Evolutionary conservation across 2,329 filamentous ascomycete species (phyloP), one percentile per base, ranked within the genome.

Genomic region (Aspergillus cejpii): DNA sequence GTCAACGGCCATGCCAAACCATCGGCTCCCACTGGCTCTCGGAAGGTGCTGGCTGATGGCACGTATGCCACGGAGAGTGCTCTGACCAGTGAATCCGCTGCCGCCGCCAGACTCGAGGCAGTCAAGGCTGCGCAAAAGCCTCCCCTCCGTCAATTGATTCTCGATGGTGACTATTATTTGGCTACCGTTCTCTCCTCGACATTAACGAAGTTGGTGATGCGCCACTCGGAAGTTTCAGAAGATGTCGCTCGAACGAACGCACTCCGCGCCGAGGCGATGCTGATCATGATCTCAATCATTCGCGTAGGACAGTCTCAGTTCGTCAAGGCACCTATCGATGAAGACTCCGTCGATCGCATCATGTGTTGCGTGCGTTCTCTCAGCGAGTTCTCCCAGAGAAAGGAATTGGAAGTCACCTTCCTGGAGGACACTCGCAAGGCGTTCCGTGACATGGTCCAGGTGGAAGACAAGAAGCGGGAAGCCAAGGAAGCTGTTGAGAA

Each of bases 241-340:
- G 91, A 96, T 58, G 70, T 77, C 34, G 86, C 87, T 34, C 84
- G 92, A 29, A 97, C 91, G 23, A 98, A 98, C 59, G 90, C 91
- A 23, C 78, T 98, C 20, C 85, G 88, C 39, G 92, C 92, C 3
- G 92, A 98, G 69, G 92, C 92, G 36, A 98, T 98, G 92, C 78
- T 98, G 42, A 97, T 98, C 64, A 95, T 97, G 90, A 95, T 98
- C 58, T 97, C 92, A 4, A 94, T 98, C 56, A 88, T 98, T 55
- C 89, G 92, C 39, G 92, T 96, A 49, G 92, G 92, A 31, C 92
- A 98, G 70, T 97, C 91, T n/a, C 88, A 95, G 53, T 98, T 98
- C 57, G 92, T 94, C 62, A 97, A 97, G 74, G 85, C 88, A 1
- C 87, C 89, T 2, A 97, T 98, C 53, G 92, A 98, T 51, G 92